Evolutionary conservation across 495 filamentous ascomycete species (phyloP).

Genomic region (Penicillium cataractarum): DNA sequence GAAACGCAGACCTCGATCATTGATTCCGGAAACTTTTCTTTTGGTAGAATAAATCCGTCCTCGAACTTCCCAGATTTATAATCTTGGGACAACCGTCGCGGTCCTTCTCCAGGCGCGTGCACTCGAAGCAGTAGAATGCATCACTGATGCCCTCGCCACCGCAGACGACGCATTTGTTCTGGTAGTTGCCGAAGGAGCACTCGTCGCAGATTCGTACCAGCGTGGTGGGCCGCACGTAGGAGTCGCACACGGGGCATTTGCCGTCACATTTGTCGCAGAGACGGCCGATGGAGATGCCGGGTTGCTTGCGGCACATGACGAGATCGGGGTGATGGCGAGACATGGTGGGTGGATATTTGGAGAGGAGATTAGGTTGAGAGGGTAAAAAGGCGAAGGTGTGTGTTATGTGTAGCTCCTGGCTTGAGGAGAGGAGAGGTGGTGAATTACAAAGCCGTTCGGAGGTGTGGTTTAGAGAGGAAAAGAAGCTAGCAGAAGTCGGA

Average conservation of each 20-base stretch:
- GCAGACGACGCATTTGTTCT: conserved; percentile 99
- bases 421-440: background rate
- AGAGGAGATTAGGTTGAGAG: conserved; percentile 6
- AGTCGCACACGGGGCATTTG: conserved; percentile 98
- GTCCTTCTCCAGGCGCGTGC: conserved; percentile 95
- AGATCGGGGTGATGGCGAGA: conserved; percentile 67
- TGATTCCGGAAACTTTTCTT: conserved; percentile 77
- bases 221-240: conserved; percentile 96
- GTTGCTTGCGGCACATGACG: conserved; percentile 99
- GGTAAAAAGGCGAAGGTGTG: conserved; percentile 13
- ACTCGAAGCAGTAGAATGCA: conserved; percentile 99
- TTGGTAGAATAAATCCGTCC: conserved; percentile 93
- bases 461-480: conserved; percentile 14
- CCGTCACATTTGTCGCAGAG: conserved; percentile 99
- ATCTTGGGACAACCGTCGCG: conserved; percentile 99
- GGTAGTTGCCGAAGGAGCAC: conserved; percentile 99
- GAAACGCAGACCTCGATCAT: conserved; percentile 37
- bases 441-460: conserved; percentile 1
- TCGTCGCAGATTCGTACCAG: conserved; percentile 98
- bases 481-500: conserved; percentile 29
- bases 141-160: conserved; percentile 98
- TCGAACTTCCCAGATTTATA: conserved; percentile 92
- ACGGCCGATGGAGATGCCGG: conserved; percentile 96
- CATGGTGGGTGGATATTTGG: conserved; percentile 26
- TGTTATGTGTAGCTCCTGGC: background rate